Evolutionary conservation across 371 early-diverging fungal species (phyloP), one percentile per base, ranked within the genome.

Genomic region (Mortierella sp.): DNA sequence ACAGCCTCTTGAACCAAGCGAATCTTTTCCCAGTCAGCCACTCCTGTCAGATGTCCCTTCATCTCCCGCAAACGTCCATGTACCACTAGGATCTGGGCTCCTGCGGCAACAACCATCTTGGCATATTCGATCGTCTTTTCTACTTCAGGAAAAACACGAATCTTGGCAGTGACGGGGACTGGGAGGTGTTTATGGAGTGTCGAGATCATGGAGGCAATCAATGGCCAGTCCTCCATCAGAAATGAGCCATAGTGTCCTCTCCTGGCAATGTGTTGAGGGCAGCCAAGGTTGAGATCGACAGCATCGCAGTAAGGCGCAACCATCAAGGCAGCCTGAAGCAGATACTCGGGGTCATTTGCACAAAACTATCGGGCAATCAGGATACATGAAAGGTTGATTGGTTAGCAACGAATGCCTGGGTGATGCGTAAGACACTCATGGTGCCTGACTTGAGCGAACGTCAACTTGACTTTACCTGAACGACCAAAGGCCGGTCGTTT

Each of bases 11-110:
- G 98, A n/a, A 99, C 96, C 0, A 86, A 84, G 74, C 89, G 90
- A 71, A 99, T 99, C 76, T 98, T 93, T 62, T 92, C 89, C 99
- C 99, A 99, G 84, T 99, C 97, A 0, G 99, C 99, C 25, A 99
- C 72, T 5, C 99, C 99, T 25, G 99, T 97, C 53, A 94, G 88
- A 62, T 95, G 95, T 7, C 99, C 99, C 83, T 95, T 98, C 85
- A 98, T 98, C 68, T 99, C 98, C 61, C 99, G 89, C 45, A 95
- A 76, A 50, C 99, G 88, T 12, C 99, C 99, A 80, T 99, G 99
- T 0, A 99, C 99, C 0, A 97, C 96, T 52, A 99, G 84, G 70
- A 99, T 83, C 81, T 96, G 93, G 16, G 94, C 94, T 9, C 99
- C 99, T 3, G 98, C 96, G 0, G 85, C 89, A 74, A 99, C 96